Evolutionary conservation across 768 basidiomycete species (phyloP).

Genomic region (Boletus subparvulus): DNA sequence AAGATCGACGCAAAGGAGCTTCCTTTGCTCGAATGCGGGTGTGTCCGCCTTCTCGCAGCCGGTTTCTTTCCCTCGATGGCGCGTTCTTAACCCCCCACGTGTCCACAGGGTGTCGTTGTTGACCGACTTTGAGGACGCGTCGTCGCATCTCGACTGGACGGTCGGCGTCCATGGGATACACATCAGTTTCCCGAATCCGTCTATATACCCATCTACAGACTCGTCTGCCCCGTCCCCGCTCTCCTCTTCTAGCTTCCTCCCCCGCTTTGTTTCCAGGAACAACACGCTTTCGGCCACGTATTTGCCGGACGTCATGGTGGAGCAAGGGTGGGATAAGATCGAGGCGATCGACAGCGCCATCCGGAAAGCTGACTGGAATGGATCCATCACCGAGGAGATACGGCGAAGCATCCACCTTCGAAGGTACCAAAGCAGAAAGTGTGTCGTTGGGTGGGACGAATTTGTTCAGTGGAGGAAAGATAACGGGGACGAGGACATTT

Average conservation of each 20-base stretch:
- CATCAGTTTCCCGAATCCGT: conserved; percentile 83
- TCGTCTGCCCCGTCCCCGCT: conserved; percentile 68
- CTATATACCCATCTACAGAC: conserved; percentile 45
- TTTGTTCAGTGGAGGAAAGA: conserved; percentile 71
- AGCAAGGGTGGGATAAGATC: conserved; percentile 92
- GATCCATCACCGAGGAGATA: conserved; percentile 77
- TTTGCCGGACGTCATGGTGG: conserved; percentile 87
- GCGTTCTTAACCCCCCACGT: neutral
- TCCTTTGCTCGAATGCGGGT: conserved; percentile 83
- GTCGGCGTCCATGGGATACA: conserved; percentile 90
- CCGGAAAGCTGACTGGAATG: conserved; percentile 89
- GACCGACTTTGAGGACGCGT: conserved; percentile 86
- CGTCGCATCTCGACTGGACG: conserved; percentile 89
- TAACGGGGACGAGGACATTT: conserved; percentile 41
- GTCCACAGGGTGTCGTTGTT: conserved; percentile 78
- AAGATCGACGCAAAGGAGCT: conserved; percentile 78
- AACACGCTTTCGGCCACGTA: conserved; percentile 82
- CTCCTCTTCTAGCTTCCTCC: conserved; percentile 63
- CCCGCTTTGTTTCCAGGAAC: conserved; percentile 52
- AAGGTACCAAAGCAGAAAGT: conserved; percentile 78
- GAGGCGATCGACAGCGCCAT: conserved; percentile 92
- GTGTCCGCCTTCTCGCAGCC: conserved; percentile 33
- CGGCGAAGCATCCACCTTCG: conserved; percentile 73
- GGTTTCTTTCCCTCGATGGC: neutral
- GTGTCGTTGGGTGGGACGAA: conserved; percentile 69